A percentile compares a stretch with the other conserved stretches of the same genome.
These are phyloP conservation scores for Magnusiomyces clavatus DNA, from an alignment of 1,139 yeast species.

Conservation along the genomic window DNA sequence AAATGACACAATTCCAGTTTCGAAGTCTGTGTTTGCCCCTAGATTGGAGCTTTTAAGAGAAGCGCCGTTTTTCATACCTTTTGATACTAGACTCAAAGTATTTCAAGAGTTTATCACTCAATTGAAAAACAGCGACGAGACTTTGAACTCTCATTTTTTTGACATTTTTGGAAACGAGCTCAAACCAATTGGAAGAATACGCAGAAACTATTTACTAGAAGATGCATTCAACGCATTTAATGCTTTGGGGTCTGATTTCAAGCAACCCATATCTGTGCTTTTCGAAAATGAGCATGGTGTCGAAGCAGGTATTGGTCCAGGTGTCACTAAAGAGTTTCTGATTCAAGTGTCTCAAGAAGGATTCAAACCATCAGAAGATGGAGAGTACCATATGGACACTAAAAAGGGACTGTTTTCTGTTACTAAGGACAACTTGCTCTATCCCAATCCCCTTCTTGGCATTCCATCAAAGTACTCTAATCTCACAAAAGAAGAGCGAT, in stretches of 20 bases:
- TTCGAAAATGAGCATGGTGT: constrained; percentile 68
- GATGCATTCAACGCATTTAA: constrained; percentile 64
- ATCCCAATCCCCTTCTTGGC: constrained; percentile 63
- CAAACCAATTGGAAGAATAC: constrained; percentile 41
- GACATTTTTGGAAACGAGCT: constrained; percentile 25
- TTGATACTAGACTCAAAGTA: constrained; percentile 61
- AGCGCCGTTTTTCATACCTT: constrained; percentile 74
- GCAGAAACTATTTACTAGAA: constrained; percentile 60
- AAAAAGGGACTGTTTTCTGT: constrained; percentile 43
- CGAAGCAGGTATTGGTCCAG: constrained; percentile 95
- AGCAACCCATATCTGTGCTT: constrained; percentile 51
- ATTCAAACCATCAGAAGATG: constrained; percentile 39
- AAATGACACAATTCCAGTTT: not conserved
- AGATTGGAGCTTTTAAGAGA: constrained; percentile 47
- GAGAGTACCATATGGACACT: constrained; percentile 8
- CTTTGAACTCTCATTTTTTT: constrained; percentile 16
- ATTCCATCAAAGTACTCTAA: constrained; percentile 14
- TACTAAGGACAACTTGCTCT: constrained; percentile 52
- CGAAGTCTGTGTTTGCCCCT: constrained; percentile 17
- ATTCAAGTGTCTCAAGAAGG: constrained; percentile 68
- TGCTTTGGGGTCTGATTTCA: constrained; percentile 44
- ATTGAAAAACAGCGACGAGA: constrained; percentile 19
- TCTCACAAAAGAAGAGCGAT: constrained; percentile 22
- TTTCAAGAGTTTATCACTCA: constrained; percentile 54
- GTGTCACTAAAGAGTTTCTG: constrained; percentile 83